Evolutionary conservation across 1,284 basidiomycete species (phyloP), one percentile per base, ranked within the genome.

Genomic region (Pseudozyma flocculosa): DNA sequence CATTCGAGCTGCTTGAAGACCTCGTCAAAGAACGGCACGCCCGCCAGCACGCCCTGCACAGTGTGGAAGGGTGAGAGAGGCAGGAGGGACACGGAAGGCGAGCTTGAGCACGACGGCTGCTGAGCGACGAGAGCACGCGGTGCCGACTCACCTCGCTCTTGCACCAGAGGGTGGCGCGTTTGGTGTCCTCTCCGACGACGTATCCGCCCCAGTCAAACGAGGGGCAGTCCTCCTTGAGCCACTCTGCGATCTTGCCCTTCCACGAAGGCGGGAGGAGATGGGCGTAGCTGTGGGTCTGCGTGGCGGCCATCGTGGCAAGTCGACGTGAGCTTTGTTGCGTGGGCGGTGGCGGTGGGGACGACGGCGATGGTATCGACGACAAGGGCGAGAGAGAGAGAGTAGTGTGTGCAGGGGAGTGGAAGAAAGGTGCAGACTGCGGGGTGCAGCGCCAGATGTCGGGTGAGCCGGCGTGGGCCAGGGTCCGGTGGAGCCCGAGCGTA

Each of bases 191-290:
- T 18, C 95, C 95, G 14, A 98, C 95, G 32, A 98, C 92, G 76
- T 89, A 97, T 2, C 95, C 95, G 34, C 89, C 94, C 77, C 92
- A 97, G 80, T 99, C 94, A 72, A 97, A 96, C 1, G 90, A 92
- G 2, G 94, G 95, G 0, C 88, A 90, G 78, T 98, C 94, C 80
- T 98, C 94, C 15, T 85, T 85, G 18, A 95, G 85, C 95, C 94
- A 98, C 17, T 79, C 81, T 2, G 84, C 81, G 47, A 98, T 84
- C 67, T 89, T 86, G 1, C 83, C 73, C 77, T 88, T 92, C 70
- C 72, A 75, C 8, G 68, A 68, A 2, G 72, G 73, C 1, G 73
- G 75, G 2, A 75, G 63, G 11, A 76, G 65, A 46, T 70, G 59
- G 17, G 62, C 55, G 34, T 64, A 75, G 15, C 53, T 42, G 10